phyloP scores from a whole-genome alignment of 805 yeast species.

The Yamadazyma nakazawae region DNA sequence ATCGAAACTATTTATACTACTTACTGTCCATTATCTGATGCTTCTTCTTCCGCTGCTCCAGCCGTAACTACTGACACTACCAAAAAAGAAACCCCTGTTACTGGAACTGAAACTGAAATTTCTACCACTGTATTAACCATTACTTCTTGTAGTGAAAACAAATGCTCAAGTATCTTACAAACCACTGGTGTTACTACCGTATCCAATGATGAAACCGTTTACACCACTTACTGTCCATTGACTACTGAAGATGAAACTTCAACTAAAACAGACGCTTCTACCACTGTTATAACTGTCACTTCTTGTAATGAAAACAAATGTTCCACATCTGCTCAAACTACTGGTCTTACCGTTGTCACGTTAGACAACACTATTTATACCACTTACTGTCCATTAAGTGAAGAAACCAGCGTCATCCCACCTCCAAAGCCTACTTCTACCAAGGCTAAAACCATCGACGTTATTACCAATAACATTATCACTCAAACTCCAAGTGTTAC shows the following conservation, averaged over 20 bases:
- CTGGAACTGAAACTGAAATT: conserved; percentile 6
- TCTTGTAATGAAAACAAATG: conserved; percentile 37
- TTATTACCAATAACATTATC: conserved; percentile 39
- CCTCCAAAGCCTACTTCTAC: conserved; percentile 6
- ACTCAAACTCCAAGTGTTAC: conserved; percentile 29
- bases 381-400: conserved; percentile 15
- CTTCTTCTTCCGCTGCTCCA: conserved; percentile 7
- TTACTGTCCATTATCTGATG: conserved; percentile 22
- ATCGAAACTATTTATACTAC: conserved; percentile 38
- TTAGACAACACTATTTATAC: conserved; percentile 19
- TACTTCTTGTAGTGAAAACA: conserved; percentile 34
- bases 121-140: conserved; percentile 30
- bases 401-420: background rate
- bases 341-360: conserved; percentile 28
- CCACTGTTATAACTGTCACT: conserved; percentile 34
- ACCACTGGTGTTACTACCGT: conserved; percentile 32
- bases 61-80: conserved; percentile 2
- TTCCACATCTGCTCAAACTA: conserved; percentile 25
- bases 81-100: conserved; percentile 1
- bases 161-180: conserved; percentile 25
- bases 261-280: conserved; percentile 14
- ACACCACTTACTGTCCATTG: conserved; percentile 36
- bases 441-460: conserved; percentile 23
- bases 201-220: conserved; percentile 13
- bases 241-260: background rate